A percentile compares a stretch with the other conserved stretches of the same genome.
These are phyloP conservation scores for Calonectria honghensis DNA, from an alignment of 2,329 filamentous ascomycete genomes.

Conservation along the genomic window DNA sequence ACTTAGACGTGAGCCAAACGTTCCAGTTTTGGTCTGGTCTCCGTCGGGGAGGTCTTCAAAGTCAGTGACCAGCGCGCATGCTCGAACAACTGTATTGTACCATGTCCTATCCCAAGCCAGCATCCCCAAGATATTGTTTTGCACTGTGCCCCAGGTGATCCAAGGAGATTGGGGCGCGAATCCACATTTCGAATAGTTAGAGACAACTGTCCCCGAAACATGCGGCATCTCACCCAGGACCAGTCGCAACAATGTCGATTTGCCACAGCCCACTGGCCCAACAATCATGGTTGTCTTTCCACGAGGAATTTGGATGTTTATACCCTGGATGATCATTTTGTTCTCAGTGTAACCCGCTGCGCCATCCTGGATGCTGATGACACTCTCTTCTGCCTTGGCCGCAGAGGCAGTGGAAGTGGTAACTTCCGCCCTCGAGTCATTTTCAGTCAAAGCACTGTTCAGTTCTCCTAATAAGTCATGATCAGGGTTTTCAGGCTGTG, in stretches of 20 bases:
- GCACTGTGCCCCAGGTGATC: slow-evolving; percentile 57
- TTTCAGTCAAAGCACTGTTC: not conserved
- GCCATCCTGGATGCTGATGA: not conserved
- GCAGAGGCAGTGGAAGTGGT: not conserved
- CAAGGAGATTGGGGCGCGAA: slow-evolving; percentile 55
- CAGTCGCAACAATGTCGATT: not conserved
- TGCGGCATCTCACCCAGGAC: slow-evolving; percentile 21
- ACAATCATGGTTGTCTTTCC: slow-evolving; percentile 21
- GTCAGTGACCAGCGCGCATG: slow-evolving; percentile 51
- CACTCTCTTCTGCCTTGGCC: not conserved
- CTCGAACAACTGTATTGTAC: slow-evolving; percentile 56
- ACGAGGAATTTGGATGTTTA: not conserved
- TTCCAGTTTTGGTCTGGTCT: slow-evolving; percentile 60
- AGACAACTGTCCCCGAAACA: slow-evolving; percentile 28
- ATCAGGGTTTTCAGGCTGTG: no score
- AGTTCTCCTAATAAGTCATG: not conserved
- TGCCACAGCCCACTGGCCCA: slow-evolving; percentile 6
- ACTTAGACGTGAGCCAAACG: slow-evolving; percentile 60
- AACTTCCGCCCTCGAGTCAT: no score
- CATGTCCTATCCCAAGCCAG: slow-evolving; percentile 52
- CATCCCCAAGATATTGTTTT: slow-evolving; percentile 58
- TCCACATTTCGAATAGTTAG: slow-evolving; percentile 18
- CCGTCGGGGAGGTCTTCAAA: slow-evolving; percentile 55
- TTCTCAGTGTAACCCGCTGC: slow-evolving; percentile 1
- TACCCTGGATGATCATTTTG: not conserved